Percentiles rank a stretch among this genome's conserved stretches.
Conservation (phyloP, 805 yeast genomes). For the Metschnikowia hibisci region DNA sequence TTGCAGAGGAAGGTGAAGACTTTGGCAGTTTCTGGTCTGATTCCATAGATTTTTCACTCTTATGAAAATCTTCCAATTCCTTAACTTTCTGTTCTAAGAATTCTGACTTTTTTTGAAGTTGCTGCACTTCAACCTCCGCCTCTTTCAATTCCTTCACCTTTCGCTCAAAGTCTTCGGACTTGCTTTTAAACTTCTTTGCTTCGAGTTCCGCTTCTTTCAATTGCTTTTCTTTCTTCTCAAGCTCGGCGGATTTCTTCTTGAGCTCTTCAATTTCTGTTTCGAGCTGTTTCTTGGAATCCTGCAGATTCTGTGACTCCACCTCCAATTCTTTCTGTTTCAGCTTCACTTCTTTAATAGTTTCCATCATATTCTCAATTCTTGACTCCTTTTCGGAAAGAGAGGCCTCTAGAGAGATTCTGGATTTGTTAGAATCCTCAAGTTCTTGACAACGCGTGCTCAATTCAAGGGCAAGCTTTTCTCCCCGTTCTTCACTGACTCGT, state of each 20-base stretch:
- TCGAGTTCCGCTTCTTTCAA: background rate
- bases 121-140: no score
- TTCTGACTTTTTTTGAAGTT: background rate
- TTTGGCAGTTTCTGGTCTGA: no score
- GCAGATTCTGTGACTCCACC: background rate
- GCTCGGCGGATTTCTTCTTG: background rate
- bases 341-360: background rate
- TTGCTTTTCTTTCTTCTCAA: background rate
- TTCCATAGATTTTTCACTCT: no score
- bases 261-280: background rate
- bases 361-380: background rate
- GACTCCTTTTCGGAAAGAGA: background rate
- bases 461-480: background rate
- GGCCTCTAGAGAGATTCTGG: background rate
- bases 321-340: background rate
- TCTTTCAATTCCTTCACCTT: conserved; percentile 18
- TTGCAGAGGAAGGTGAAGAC: no score
- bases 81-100: background rate
- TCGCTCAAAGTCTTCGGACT: conserved; percentile 19
- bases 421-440: background rate
- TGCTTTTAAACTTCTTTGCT: conserved; percentile 3
- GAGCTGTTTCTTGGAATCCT: no score
- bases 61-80: background rate
- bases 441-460: background rate
- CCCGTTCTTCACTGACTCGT: background rate